Base-by-base conservation (phyloP, 345 rosid genomes). In the Dipteronia sinensis region DNA sequence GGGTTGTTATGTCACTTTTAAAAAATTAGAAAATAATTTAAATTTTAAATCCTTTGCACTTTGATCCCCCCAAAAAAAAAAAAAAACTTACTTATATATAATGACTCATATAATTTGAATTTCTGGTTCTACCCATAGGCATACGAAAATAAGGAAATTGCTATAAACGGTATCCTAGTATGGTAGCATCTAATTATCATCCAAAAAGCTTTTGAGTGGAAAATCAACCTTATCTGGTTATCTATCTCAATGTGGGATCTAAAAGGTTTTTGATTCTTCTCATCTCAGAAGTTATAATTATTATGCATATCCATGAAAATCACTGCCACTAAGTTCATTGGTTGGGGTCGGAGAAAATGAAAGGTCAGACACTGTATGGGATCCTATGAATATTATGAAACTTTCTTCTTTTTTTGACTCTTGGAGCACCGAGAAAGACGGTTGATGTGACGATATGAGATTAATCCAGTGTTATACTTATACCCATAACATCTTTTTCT, bases 171-270 rank as follows among this genome's bases (percentile, higher is more conserved):
- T 34, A 5, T 34, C 38, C 38, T 34, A 34, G 6, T 34, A 34
- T 34, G 0, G 38, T 34, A 34, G 38, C 38, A 4, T 34, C 38
- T 34, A 34, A 34, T 4, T 34, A 4, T 34, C 38, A 34, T 34
- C 6, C 38, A 34, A 34, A 34, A 73, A 63, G 42, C 69, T 42
- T 46, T 46, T 46, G 68, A 19, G 40, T 55, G 72, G 72, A 62
- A 69, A 68, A 75, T 65, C 85, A 79, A 76, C 78, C 88, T 86
- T 88, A 88, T 86, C 89, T 79, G 65, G 68, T 79, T 82, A 83
- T 85, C 82, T 82, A 83, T 85, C 81, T 56, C 17, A 59, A 72
- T 65, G 79, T 77, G 72, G 83, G 69, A 71, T 81, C 66, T 62
- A 59, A 74, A 59, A 69, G 76, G 3, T 59, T 53, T 74, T 59